phyloP scores from a whole-genome alignment of 768 basidiomycete genomes.

The Psilocybe tampanensis region DNA sequence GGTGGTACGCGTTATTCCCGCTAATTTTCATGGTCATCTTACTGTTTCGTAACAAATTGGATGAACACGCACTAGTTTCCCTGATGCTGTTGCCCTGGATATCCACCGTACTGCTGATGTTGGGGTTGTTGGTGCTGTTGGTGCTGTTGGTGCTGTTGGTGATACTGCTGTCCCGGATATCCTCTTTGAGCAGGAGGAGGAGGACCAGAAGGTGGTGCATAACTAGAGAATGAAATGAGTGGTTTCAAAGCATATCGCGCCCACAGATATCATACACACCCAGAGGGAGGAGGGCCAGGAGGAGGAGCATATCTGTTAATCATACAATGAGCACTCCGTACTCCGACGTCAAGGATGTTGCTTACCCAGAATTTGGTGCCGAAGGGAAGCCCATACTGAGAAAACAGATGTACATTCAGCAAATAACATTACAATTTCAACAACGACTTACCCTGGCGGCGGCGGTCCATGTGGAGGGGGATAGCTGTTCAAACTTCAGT shows the following conservation, averaged over 20 bases:
- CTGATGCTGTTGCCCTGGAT: conserved; percentile 10
- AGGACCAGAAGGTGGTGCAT: conserved; percentile 29
- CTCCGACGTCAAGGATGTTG: too few species aligned
- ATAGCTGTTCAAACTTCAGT: conserved; percentile 2
- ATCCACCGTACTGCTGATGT: conserved; percentile 10
- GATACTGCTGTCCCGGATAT: conserved; percentile 48
- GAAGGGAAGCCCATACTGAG: conserved; percentile 1
- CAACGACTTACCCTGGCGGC: conserved; percentile 19
- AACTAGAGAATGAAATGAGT: neutral
- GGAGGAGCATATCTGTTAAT: conserved; percentile 31
- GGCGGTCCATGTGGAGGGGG: conserved; percentile 29
- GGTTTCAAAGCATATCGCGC: neutral
- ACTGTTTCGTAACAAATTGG: neutral
- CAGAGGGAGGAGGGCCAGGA: conserved; percentile 36
- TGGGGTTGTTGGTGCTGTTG: conserved; percentile 18
- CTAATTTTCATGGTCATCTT: conserved; percentile 2
- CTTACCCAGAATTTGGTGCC: conserved; percentile 7
- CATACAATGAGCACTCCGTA: neutral
- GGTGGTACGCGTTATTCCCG: conserved; percentile 22
- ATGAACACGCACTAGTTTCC: conserved; percentile 17
- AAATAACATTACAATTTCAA: neutral
- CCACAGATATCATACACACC: conserved; percentile 18
- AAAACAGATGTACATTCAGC: neutral
- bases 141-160: conserved; percentile 28
- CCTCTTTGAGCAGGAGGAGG: conserved; percentile 28